Percentiles rank a stretch among this genome's conserved stretches.
Evolutionary conservation across 495 filamentous ascomycete genomes (phyloP).

Genomic region (Xylaria sp.): DNA sequence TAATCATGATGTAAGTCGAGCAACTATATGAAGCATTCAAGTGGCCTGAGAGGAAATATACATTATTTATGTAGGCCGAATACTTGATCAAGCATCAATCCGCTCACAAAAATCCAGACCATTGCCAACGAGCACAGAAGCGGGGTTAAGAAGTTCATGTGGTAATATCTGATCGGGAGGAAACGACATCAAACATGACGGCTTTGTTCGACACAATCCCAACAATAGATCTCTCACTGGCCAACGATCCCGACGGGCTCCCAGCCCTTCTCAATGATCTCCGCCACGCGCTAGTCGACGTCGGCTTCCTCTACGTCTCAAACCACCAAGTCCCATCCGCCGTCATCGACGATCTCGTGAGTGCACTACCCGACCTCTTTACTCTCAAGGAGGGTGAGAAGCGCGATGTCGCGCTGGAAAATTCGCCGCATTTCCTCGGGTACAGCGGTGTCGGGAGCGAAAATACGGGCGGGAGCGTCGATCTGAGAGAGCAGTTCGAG

Average conservation of each 20-base stretch:
- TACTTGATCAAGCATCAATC: neutral
- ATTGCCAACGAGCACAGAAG: neutral
- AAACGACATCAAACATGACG: conserved; percentile 25
- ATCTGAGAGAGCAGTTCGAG: conserved; percentile 63
- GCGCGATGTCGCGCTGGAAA: conserved; percentile 50
- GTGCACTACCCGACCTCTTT: conserved; percentile 53
- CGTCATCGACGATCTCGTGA: conserved; percentile 47
- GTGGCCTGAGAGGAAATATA: neutral
- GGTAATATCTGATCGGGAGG: neutral
- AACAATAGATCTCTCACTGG: conserved; percentile 54
- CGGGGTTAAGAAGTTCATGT: neutral
- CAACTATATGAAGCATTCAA: neutral
- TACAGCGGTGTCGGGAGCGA: conserved; percentile 60
- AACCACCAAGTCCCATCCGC: conserved; percentile 54
- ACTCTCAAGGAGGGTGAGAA: conserved; percentile 47
- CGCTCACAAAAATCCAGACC: neutral
- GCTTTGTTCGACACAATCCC: conserved; percentile 51
- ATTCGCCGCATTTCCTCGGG: conserved; percentile 62
- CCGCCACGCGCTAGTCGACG: conserved; percentile 52
- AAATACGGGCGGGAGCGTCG: conserved; percentile 55
- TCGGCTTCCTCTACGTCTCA: conserved; percentile 61
- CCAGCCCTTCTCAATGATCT: conserved; percentile 47
- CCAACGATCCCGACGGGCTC: conserved; percentile 33
- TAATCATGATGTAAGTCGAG: neutral
- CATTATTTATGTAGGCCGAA: neutral